Conservation (phyloP, 495 filamentous ascomycete species). For the Lasiosphaeris hirsuta region DNA sequence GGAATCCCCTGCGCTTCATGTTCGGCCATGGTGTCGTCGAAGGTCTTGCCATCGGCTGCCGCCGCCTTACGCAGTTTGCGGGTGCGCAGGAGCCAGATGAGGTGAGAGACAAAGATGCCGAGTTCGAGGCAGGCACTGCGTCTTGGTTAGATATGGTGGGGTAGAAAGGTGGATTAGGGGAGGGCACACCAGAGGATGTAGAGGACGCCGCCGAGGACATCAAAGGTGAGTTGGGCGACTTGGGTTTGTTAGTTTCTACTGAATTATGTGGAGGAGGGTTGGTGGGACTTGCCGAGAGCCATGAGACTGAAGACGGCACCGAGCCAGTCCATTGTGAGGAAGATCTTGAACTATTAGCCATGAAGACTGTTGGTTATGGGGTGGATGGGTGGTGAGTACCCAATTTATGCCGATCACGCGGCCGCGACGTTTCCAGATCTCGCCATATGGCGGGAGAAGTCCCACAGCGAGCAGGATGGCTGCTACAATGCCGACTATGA, state of each 20-base stretch:
- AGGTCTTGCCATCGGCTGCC: conserved; percentile 52
- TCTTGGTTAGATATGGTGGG: background rate
- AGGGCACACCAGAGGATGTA: conserved; percentile 63
- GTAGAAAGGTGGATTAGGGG: background rate
- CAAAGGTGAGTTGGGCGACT: conserved; percentile 68
- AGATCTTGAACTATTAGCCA: conserved; percentile 41
- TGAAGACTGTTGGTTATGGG: conserved; percentile 1
- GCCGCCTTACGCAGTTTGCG: conserved; percentile 57
- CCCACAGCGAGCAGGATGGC: conserved; percentile 71
- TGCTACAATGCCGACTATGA: conserved; percentile 60
- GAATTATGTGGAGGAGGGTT: background rate
- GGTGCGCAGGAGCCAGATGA: conserved; percentile 64
- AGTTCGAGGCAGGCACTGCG: conserved; percentile 59
- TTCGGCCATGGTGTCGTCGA: conserved; percentile 60
- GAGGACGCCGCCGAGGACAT: conserved; percentile 63
- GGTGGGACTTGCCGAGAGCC: conserved; percentile 53
- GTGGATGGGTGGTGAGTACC: background rate
- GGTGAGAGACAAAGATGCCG: conserved; percentile 66
- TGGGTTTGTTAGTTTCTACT: background rate
- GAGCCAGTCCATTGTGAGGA: conserved; percentile 65
- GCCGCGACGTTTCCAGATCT: conserved; percentile 67
- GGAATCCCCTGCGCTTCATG: conserved; percentile 30
- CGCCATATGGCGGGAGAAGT: conserved; percentile 67
- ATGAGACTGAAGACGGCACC: conserved; percentile 76
- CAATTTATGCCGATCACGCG: conserved; percentile 68